Evolutionary conservation across 2,329 filamentous ascomycete genomes (phyloP).

Genomic region (Magnaporthales sp.): DNA sequence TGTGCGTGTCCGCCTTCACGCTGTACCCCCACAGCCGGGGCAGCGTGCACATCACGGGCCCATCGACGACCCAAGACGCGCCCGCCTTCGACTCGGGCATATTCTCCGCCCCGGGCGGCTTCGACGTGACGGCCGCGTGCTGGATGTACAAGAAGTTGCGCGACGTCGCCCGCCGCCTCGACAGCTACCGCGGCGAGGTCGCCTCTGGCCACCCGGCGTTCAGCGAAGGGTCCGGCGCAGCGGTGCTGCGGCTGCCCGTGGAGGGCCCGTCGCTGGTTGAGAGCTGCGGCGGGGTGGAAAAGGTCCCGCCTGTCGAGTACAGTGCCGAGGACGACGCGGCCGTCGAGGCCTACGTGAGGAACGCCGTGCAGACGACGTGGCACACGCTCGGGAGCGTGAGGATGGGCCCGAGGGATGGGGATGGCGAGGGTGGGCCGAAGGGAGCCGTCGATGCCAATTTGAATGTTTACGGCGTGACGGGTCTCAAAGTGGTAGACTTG

Average conservation of each 20-base stretch:
- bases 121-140: slow-evolving; percentile 45
- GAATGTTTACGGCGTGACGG: slow-evolving; percentile 30
- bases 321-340: slow-evolving; percentile 34
- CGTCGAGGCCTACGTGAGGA: slow-evolving; percentile 31
- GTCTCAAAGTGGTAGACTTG: slow-evolving; percentile 29
- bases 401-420: slow-evolving; percentile 28
- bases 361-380: slow-evolving; percentile 29
- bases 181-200: slow-evolving; percentile 23
- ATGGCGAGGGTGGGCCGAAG: slow-evolving; percentile 5
- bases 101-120: slow-evolving; percentile 27
- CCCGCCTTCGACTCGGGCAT: slow-evolving; percentile 40
- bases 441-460: slow-evolving; percentile 32
- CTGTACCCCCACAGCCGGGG: slow-evolving; percentile 53
- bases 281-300: neutral
- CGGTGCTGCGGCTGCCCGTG: slow-evolving; percentile 6
- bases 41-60: slow-evolving; percentile 42
- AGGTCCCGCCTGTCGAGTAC: slow-evolving; percentile 23
- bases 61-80: slow-evolving; percentile 21
- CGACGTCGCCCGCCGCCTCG: slow-evolving; percentile 36
- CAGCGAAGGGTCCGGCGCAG: slow-evolving; percentile 11
- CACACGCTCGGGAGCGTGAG: slow-evolving; percentile 31
- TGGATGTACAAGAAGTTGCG: slow-evolving; percentile 40
- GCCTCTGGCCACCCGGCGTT: slow-evolving; percentile 15
- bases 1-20: slow-evolving; percentile 41
- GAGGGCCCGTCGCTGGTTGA: slow-evolving; percentile 10